phyloP scores from a whole-genome alignment of 345 rosid genomes.

The Schrenkiella parvula region DNA sequence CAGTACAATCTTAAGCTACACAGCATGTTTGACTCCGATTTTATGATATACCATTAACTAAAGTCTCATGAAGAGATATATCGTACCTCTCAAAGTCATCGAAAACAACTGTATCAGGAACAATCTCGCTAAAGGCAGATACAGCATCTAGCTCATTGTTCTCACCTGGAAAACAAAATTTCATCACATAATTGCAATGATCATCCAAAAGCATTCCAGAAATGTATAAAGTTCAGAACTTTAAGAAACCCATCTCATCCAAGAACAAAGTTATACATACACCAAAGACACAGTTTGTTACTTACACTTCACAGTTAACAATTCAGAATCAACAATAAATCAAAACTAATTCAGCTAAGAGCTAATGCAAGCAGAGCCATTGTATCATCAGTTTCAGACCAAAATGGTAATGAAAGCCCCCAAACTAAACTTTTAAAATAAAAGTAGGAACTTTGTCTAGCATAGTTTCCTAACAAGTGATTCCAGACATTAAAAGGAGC shows the following conservation, averaged over 20 bases:
- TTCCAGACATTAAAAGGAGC: not conserved
- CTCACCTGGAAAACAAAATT: conserved; percentile 32
- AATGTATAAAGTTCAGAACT: not conserved
- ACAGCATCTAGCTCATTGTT: conserved; percentile 73
- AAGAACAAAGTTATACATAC: not conserved
- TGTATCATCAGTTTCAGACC: not conserved
- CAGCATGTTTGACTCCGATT: not conserved
- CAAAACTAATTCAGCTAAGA: not conserved
- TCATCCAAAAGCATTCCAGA: not conserved
- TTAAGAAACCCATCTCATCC: not conserved
- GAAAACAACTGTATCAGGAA: conserved; percentile 84
- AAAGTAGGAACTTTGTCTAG: conserved; percentile 8
- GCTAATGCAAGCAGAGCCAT: not conserved
- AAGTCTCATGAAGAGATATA: not conserved
- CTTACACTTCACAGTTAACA: not conserved
- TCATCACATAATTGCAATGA: not conserved
- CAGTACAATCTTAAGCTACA: not conserved
- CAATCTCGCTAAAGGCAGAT: conserved; percentile 82
- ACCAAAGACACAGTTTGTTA: not conserved
- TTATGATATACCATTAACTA: not conserved
- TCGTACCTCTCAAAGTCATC: conserved; percentile 81
- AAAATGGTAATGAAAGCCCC: not conserved
- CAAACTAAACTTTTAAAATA: not conserved
- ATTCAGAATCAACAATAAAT: not conserved
- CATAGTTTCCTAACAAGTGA: not conserved